Percentiles rank a stretch among this genome's conserved stretches.
phyloP scores from a whole-genome alignment of 139 green algal species.

The Pleodorina starrii region DNA sequence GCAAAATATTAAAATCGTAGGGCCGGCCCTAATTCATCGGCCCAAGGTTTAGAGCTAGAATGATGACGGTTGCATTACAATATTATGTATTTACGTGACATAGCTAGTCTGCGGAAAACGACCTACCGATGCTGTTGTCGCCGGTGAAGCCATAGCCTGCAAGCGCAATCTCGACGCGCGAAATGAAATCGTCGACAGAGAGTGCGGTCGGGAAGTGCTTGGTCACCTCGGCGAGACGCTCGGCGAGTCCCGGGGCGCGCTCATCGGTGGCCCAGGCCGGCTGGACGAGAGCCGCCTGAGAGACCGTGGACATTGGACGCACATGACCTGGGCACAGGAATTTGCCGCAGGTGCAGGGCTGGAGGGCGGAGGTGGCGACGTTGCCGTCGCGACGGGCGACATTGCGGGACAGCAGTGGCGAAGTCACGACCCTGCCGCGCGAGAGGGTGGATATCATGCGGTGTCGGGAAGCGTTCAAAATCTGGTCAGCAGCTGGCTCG shows the following conservation, averaged over 20 bases:
- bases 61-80: too few species aligned
- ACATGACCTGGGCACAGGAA: constrained; percentile 50
- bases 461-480: neutral
- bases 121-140: constrained; percentile 61
- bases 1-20: too few species aligned
- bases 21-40: too few species aligned
- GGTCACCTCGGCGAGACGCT: constrained; percentile 48
- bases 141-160: constrained; percentile 80
- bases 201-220: constrained; percentile 80
- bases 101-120: too few species aligned
- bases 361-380: too few species aligned
- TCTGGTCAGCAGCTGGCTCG: neutral
- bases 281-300: neutral
- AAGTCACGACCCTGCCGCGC: too few species aligned
- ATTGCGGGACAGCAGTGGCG: too few species aligned
- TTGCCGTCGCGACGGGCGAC: too few species aligned
- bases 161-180: constrained; percentile 81
- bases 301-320: constrained; percentile 29
- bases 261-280: constrained; percentile 5
- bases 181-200: constrained; percentile 85
- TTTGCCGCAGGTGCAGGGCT: constrained; percentile 55
- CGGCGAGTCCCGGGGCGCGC: constrained; percentile 26
- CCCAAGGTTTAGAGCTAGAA: too few species aligned
- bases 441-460: constrained; percentile 21
- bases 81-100: too few species aligned